Evolutionary conservation across 768 basidiomycete species (phyloP), one percentile per base, ranked within the genome.

Genomic region (Agrocybe pediades): DNA sequence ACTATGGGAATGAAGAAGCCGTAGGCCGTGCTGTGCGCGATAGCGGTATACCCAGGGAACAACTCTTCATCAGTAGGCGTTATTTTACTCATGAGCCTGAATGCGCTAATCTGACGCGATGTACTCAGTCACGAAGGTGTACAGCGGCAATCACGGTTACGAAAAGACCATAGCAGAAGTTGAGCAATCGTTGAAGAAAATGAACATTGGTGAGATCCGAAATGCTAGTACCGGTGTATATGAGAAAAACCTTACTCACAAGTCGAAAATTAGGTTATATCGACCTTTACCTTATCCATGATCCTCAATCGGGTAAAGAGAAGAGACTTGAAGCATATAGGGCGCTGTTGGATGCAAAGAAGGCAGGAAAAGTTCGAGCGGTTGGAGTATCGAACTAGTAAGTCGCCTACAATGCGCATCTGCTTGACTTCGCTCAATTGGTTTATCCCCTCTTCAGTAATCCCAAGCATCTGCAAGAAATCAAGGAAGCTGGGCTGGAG

Each of bases 351-450:
- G 83, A 86, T 29, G 79, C 81, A 15, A 81, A 80, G 57, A 62
- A 72, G 29, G 78, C 71, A 2, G 90, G 90, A 3, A 89, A 88
- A 62, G 78, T 92, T 46, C 78, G 79, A 57, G 76, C 78, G 6
- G 80, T 90, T 19, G 91, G 91, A 2, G 91, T 93, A 3, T 92
- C 89, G 3, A 94, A 94, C 71, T 94, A 85, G 90, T 90, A 45
- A 17, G 4, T 2, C 36, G 62, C n/a, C 15, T 5, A 16, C 6
- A n/a, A 16, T 20, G 13, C 9, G 17, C 20, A 9, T 4, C 15
- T 24, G 29, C 15, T 19, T 25, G 42, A 33, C 26, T 41, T 49
- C n/a, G 24, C n/a, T 4, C 30, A 9, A 29, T 20, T 9, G n/a
- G 13, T 25, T 30, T 15, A 7, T 15, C 7, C 15, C 15, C 7